phyloP scores from a whole-genome alignment of 345 rosid species.

The Litchi chinensis region DNA sequence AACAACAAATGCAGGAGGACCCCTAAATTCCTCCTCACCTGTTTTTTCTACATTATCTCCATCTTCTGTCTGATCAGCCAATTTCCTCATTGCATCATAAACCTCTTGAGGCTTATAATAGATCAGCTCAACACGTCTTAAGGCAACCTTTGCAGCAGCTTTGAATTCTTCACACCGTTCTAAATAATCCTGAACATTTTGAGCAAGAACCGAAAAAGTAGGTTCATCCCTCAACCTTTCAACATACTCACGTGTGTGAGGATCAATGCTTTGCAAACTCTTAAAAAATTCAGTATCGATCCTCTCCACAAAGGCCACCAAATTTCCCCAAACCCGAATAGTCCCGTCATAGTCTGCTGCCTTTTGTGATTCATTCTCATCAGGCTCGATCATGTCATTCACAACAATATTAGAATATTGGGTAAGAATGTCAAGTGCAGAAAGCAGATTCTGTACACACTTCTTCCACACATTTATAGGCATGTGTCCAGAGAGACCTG shows the following conservation, averaged over 20 bases:
- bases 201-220: conserved; percentile 77
- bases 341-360: conserved; percentile 65
- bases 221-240: conserved; percentile 95
- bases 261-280: conserved; percentile 95
- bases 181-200: conserved; percentile 82
- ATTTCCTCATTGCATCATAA: conserved; percentile 92
- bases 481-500: conserved; percentile 96
- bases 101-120: conserved; percentile 96
- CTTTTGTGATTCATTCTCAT: conserved; percentile 88
- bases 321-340: conserved; percentile 83
- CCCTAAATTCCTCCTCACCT: conserved; percentile 67
- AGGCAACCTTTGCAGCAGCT: conserved; percentile 87
- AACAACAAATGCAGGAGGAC: conserved; percentile 67
- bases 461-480: conserved; percentile 95
- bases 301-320: conserved; percentile 91
- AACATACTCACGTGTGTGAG: conserved; percentile 88
- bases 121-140: conserved; percentile 75
- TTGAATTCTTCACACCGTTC: conserved; percentile 64
- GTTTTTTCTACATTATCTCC: conserved; percentile 43
- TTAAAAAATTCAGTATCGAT: conserved; percentile 87
- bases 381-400: conserved; percentile 76
- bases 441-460: conserved; percentile 78
- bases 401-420: conserved; percentile 72
- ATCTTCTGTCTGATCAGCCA: conserved; percentile 66
- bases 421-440: conserved; percentile 77